Evolutionary conservation across 2,329 filamentous ascomycete genomes (phyloP).

Genomic region (Ampelomyces quisqualis): DNA sequence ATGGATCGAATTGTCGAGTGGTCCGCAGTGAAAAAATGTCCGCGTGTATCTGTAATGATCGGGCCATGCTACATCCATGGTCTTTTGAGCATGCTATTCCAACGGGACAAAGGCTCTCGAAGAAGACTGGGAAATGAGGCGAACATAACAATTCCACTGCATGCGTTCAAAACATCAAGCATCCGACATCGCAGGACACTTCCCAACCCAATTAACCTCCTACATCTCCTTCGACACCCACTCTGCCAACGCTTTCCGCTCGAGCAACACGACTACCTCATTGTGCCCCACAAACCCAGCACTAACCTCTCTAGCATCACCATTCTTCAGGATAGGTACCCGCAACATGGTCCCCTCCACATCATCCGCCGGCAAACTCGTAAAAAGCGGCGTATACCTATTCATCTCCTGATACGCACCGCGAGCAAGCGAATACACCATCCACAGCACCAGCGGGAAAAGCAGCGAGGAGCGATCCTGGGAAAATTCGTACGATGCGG

Average conservation of each 20-base stretch:
- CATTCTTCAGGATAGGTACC: slow-evolving; percentile 10
- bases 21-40: too few species aligned
- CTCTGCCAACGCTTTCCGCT: slow-evolving; percentile 10
- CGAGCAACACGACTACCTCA: slow-evolving; percentile 3
- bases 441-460: slow-evolving; percentile 4
- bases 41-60: too few species aligned
- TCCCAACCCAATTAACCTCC: slow-evolving; percentile 10
- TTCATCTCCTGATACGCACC: slow-evolving; percentile 14
- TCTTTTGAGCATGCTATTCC: too few species aligned
- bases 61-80: too few species aligned
- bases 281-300: slow-evolving; percentile 9
- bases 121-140: too few species aligned
- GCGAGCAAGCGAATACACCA: slow-evolving; percentile 5
- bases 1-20: too few species aligned
- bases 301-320: slow-evolving; percentile 3
- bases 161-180: background rate
- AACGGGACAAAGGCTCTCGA: too few species aligned
- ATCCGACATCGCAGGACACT: slow-evolving; percentile 9
- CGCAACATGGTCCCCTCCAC: slow-evolving; percentile 12
- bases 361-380: background rate
- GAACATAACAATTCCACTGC: too few species aligned
- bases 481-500: slow-evolving; percentile 8
- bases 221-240: slow-evolving; percentile 14
- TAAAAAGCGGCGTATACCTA: slow-evolving; percentile 1
- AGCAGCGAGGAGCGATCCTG: slow-evolving; percentile 7